These are phyloP conservation scores for Samsoniella hepiali DNA, from an alignment of 2,329 filamentous ascomycete species.

Conservation along the genomic window DNA sequence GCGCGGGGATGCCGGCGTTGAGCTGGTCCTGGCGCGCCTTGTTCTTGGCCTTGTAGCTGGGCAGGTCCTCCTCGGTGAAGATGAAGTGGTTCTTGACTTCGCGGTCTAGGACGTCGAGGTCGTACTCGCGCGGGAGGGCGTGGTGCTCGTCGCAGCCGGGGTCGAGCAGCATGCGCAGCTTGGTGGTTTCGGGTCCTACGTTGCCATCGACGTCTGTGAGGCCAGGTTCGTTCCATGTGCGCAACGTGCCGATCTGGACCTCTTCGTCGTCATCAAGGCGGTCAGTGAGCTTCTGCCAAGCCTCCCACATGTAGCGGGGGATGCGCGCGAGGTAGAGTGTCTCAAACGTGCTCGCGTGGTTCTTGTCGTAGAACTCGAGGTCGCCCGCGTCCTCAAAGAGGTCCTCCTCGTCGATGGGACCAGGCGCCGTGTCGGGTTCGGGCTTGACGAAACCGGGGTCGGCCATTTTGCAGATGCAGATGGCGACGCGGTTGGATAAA, in stretches of 20 bases:
- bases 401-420: constrained; percentile 59
- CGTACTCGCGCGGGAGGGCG: constrained; percentile 82
- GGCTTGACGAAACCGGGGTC: constrained; percentile 44
- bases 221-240: constrained; percentile 55
- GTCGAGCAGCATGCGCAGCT: constrained; percentile 63
- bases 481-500: neutral
- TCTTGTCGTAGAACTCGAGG: constrained; percentile 53
- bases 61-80: constrained; percentile 90
- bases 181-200: constrained; percentile 28
- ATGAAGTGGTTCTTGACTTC: constrained; percentile 82
- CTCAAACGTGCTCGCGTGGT: constrained; percentile 38
- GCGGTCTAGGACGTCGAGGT: constrained; percentile 63
- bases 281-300: constrained; percentile 56
- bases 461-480: constrained; percentile 26
- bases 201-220: constrained; percentile 44
- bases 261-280: constrained; percentile 76
- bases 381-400: constrained; percentile 61
- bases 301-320: constrained; percentile 76
- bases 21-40: constrained; percentile 54
- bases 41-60: constrained; percentile 48
- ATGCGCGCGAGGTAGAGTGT: constrained; percentile 71
- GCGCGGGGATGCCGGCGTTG: constrained; percentile 56
- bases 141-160: constrained; percentile 64
- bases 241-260: constrained; percentile 75
- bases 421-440: constrained; percentile 46